phyloP scores from a whole-genome alignment of 1,139 yeast genomes.

The Taphrina deformans region DNA sequence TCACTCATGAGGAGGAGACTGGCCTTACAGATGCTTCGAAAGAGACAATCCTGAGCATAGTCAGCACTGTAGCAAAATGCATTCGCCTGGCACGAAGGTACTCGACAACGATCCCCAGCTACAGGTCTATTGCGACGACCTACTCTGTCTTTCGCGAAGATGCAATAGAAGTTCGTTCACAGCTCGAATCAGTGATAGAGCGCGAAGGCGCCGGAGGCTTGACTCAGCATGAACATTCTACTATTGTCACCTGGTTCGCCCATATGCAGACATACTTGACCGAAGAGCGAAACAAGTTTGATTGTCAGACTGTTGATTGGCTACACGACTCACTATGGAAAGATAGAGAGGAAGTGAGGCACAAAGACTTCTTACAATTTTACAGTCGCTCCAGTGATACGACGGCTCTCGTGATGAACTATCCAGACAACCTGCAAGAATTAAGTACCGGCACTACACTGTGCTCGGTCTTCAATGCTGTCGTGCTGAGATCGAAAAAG shows the following conservation, averaged over 20 bases:
- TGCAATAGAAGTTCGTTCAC: slow-evolving; percentile 8
- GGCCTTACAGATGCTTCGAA: neutral
- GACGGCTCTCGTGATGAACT: neutral
- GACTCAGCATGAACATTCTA: neutral
- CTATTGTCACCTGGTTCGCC: slow-evolving; percentile 2
- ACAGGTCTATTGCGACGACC: neutral
- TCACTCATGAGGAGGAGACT: neutral
- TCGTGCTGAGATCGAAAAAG: slow-evolving; percentile 14
- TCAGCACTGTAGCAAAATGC: neutral
- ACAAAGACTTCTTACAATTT: slow-evolving; percentile 6
- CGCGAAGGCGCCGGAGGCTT: neutral
- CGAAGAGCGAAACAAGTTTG: neutral
- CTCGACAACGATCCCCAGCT: slow-evolving; percentile 12
- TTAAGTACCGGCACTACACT: slow-evolving; percentile 20
- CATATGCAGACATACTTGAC: neutral
- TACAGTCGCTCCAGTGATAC: neutral
- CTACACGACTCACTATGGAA: neutral
- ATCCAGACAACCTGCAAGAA: neutral
- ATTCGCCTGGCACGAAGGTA: slow-evolving; percentile 16
- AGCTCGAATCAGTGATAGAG: neutral
- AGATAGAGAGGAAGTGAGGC: neutral
- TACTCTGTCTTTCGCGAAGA: slow-evolving; percentile 23
- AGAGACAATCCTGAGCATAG: neutral
- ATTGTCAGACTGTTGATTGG: neutral
- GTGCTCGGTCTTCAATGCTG: slow-evolving; percentile 21